phyloP scores from a whole-genome alignment of 129 eudicot genomes.

The Artemisia tridentata region DNA sequence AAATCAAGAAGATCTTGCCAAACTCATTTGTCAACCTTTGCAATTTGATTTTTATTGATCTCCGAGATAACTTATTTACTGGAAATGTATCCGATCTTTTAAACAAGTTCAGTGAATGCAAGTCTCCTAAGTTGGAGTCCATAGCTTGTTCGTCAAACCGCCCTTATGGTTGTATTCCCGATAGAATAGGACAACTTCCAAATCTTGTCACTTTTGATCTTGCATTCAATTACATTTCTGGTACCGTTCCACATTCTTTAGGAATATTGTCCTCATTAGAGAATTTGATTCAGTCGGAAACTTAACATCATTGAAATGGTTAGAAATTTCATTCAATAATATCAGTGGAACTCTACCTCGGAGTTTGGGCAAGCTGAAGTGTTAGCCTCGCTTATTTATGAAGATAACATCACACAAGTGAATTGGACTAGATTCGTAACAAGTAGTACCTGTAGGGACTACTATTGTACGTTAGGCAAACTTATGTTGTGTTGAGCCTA shows the following conservation, averaged over 20 bases:
- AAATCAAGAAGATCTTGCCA: constrained; percentile 17
- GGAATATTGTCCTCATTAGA: constrained; percentile 29
- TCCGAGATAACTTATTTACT: constrained; percentile 1
- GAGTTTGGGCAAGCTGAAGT: constrained; percentile 39
- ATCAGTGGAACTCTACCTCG: constrained; percentile 37
- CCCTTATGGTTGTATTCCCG: constrained; percentile 22
- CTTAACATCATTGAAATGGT: constrained; percentile 17
- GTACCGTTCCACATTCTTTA: constrained; percentile 30
- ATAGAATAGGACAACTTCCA: constrained; percentile 24
- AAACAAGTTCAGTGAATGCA: constrained; percentile 22
- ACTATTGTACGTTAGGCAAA: too few relatives aligned
- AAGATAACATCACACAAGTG: too few relatives aligned
- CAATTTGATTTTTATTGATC: constrained; percentile 14
- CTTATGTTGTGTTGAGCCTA: too few relatives aligned
- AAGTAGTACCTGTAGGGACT: too few relatives aligned
- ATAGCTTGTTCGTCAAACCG: background rate
- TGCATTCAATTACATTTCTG: constrained; percentile 19
- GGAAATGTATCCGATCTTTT: constrained; percentile 26
- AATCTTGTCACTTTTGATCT: constrained; percentile 21
- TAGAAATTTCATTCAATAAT: constrained; percentile 25
- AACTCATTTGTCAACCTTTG: constrained; percentile 25
- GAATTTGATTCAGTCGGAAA: constrained; percentile 27
- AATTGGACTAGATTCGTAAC: too few relatives aligned
- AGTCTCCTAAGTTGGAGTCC: constrained; percentile 22
- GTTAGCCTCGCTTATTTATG: too few relatives aligned